Evolutionary conservation across 164 flowering plant species (phyloP), one percentile per base, ranked within the genome.

Genomic region (Aristolochia contorta): DNA sequence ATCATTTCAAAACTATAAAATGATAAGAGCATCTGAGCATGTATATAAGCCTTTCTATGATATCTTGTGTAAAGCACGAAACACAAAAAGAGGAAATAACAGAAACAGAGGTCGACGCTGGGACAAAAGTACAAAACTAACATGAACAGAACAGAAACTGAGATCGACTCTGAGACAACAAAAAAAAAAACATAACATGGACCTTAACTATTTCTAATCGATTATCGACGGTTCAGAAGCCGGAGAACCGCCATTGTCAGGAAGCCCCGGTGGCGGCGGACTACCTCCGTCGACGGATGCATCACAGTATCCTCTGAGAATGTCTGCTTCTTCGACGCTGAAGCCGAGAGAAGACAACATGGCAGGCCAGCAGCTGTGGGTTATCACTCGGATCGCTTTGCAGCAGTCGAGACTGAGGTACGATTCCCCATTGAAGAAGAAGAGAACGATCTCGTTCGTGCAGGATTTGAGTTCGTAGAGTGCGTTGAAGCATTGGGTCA

Each of bases 401-500:
- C 75, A 72, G 46, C 75, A 72, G 12, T 47, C 67, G 9, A 21
- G 65, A 49, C 67, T 67, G 53, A 72, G 54, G 47, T 68, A 61
- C 25, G 63, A 47, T 54, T 68, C 72, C 13, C 75, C 75, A 51
- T 65, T 68, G 61, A 65, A 22, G 57, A 72, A 72, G 66, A 72
- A 72, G 19, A 65, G 67, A 25, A 68, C 54, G 37, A 68, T 55
- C 66, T 72, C 72, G 16, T 48, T 46, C 14, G 66, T 19, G 66
- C 75, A 72, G 6, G 75, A 56, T 24, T 60, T 63, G 12, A 72
- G 60, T 63, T 72, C 81, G 50, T 32, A 2, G 2, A 84, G 67
- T 0, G 83, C 79, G 16, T 64, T 66, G 78, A 76, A 75, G 75
- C 87, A 82, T 13, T 76, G 79, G 4, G 58, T 66, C 6, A 67